Percentiles rank a stretch among this genome's conserved stretches.
Conservation (phyloP, 2,329 filamentous ascomycete species). For the Botrytis porri region DNA sequence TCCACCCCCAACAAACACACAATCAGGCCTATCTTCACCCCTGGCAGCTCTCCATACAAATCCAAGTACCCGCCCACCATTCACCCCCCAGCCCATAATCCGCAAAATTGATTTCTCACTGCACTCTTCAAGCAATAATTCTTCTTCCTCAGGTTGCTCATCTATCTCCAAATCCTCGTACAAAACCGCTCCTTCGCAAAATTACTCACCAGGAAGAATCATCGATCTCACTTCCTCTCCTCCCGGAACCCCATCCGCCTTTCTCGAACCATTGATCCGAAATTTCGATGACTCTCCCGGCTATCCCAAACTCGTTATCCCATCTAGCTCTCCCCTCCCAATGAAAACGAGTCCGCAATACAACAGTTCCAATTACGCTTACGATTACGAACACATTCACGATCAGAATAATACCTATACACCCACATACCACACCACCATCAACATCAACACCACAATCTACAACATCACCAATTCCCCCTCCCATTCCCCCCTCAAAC, state of each 20-base stretch:
- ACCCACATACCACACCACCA: neutral
- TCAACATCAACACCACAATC: constrained; percentile 8
- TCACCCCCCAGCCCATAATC: constrained; percentile 12
- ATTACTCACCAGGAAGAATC: neutral
- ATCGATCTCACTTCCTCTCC: constrained; percentile 15
- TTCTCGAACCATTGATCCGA: neutral
- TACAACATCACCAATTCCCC: constrained; percentile 11
- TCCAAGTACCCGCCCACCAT: neutral
- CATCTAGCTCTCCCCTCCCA: neutral
- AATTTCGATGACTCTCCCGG: neutral
- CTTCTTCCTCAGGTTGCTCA: constrained; percentile 7
- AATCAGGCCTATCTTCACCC: neutral
- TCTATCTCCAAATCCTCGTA: constrained; percentile 12
- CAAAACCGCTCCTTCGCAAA: constrained; percentile 14
- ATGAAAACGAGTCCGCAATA: neutral
- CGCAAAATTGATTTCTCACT: constrained; percentile 9
- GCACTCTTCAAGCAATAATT: constrained; percentile 5
- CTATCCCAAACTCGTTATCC: constrained; percentile 4
- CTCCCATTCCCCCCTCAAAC: neutral
- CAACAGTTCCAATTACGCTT: neutral
- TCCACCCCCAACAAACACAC: neutral
- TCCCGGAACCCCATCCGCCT: neutral
- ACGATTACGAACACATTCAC: neutral
- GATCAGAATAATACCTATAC: neutral
- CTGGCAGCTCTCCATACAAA: neutral